These are phyloP conservation scores for Persicaria tinctoria DNA, from an alignment of 148 eudicot genomes.

Conservation along the genomic window DNA sequence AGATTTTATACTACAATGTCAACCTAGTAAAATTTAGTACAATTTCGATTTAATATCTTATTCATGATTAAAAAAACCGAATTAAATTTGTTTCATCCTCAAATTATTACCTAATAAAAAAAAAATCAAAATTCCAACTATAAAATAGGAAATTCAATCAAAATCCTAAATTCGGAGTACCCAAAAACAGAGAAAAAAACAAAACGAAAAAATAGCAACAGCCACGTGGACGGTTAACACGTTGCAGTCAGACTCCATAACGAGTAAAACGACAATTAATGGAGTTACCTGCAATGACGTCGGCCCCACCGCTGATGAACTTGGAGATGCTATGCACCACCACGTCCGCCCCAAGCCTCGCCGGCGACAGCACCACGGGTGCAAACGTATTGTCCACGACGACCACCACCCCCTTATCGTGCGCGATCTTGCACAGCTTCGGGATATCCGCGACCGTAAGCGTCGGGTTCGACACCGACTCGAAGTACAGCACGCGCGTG, in stretches of 20 bases:
- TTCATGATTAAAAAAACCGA: too few relatives aligned
- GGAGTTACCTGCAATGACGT: constrained; percentile 72
- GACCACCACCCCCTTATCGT: constrained; percentile 53
- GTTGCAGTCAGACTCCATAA: too few relatives aligned
- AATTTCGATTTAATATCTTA: too few relatives aligned
- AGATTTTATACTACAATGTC: too few relatives aligned
- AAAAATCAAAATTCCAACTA: too few relatives aligned
- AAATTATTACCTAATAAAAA: too few relatives aligned
- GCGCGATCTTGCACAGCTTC: constrained; percentile 55
- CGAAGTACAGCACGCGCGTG: constrained; percentile 78
- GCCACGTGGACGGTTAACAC: constrained; percentile 21
- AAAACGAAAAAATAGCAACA: not conserved
- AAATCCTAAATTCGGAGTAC: too few relatives aligned
- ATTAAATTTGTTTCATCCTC: too few relatives aligned
- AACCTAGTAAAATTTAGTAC: too few relatives aligned
- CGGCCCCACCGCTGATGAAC: constrained; percentile 92
- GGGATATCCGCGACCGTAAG: constrained; percentile 76
- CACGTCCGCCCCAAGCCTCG: constrained; percentile 85
- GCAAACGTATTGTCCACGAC: constrained; percentile 93
- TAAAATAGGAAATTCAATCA: too few relatives aligned
- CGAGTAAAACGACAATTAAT: not conserved
- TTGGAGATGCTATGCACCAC: constrained; percentile 89
- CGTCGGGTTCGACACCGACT: constrained; percentile 80
- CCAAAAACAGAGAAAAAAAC: not conserved
- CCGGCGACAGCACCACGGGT: constrained; percentile 88